Percentiles rank a stretch among this genome's conserved stretches.
Conservation (phyloP, 2,329 filamentous ascomycete species). For the Volutella citrinella region DNA sequence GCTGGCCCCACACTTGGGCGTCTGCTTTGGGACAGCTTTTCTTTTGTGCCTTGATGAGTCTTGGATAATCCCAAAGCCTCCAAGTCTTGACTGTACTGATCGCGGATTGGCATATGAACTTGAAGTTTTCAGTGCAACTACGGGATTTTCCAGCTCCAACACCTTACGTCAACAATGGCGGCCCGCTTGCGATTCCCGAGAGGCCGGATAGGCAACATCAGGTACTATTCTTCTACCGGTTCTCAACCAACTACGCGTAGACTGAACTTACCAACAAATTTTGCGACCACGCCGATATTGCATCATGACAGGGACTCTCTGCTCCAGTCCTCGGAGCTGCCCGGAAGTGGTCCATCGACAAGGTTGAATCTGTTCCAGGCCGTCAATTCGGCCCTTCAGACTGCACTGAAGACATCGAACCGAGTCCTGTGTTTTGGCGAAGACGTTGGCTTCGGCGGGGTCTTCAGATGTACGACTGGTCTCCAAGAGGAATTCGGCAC, state of each 20-base stretch:
- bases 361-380: constrained; percentile 90
- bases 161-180: no score
- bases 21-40: no score
- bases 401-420: constrained; percentile 76
- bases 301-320: constrained; percentile 2
- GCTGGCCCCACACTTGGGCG: no score
- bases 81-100: no score
- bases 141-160: no score
- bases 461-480: constrained; percentile 89
- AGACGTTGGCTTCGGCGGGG: constrained; percentile 92
- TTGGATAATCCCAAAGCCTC: no score
- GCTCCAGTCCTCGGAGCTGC: not conserved
- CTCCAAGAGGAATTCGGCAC: constrained; percentile 80
- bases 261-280: constrained; percentile 3
- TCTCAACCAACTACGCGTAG: not conserved
- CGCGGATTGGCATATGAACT: no score
- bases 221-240: no score
- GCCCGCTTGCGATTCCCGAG: no score
- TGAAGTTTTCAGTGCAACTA: no score
- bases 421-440: constrained; percentile 91
- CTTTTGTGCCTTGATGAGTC: no score
- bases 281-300: constrained; percentile 1
- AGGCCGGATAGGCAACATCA: no score
- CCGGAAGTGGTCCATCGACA: constrained; percentile 63
- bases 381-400: constrained; percentile 81